Percentiles rank a stretch among this genome's conserved stretches.
These are phyloP conservation scores for Saccharomyces jurei DNA, from an alignment of 805 yeast species.

Conservation along the genomic window DNA sequence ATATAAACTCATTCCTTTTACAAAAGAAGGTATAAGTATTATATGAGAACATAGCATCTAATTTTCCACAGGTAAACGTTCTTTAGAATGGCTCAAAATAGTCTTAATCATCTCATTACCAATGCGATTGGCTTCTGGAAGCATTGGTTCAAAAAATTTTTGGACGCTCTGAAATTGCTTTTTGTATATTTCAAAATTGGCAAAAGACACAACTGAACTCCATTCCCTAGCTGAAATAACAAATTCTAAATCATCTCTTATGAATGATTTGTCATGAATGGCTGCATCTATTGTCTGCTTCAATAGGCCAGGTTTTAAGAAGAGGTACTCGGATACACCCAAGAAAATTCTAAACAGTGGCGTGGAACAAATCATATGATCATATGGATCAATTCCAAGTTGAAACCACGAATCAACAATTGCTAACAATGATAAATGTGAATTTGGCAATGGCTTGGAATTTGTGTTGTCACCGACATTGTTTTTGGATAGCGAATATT, in stretches of 20 bases:
- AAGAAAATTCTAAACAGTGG: constrained; percentile 87
- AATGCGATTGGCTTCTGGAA: constrained; percentile 76
- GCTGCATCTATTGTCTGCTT: constrained; percentile 75
- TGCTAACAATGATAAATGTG: constrained; percentile 81
- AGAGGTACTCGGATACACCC: constrained; percentile 88
- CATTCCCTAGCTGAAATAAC: constrained; percentile 82
- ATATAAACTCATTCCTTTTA: not conserved
- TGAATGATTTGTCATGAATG: constrained; percentile 52
- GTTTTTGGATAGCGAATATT: constrained; percentile 67
- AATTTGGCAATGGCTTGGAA: constrained; percentile 47
- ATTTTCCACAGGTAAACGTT: not conserved
- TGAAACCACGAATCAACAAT: constrained; percentile 92
- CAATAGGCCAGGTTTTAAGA: constrained; percentile 74
- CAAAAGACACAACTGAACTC: constrained; percentile 73
- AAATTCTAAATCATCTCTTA: constrained; percentile 88
- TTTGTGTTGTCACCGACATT: constrained; percentile 2
- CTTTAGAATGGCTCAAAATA: constrained; percentile 39
- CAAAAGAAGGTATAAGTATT: not conserved
- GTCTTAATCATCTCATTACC: constrained; percentile 94
- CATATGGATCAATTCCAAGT: constrained; percentile 82
- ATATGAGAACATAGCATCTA: not conserved
- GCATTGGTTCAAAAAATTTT: constrained; percentile 74
- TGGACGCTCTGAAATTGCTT: constrained; percentile 72
- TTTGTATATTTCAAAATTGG: constrained; percentile 65
- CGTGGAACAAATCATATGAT: constrained; percentile 93